Evolutionary conservation across 768 basidiomycete genomes (phyloP), one percentile per base, ranked within the genome.

Genomic region (Rhodocollybia butyracea): DNA sequence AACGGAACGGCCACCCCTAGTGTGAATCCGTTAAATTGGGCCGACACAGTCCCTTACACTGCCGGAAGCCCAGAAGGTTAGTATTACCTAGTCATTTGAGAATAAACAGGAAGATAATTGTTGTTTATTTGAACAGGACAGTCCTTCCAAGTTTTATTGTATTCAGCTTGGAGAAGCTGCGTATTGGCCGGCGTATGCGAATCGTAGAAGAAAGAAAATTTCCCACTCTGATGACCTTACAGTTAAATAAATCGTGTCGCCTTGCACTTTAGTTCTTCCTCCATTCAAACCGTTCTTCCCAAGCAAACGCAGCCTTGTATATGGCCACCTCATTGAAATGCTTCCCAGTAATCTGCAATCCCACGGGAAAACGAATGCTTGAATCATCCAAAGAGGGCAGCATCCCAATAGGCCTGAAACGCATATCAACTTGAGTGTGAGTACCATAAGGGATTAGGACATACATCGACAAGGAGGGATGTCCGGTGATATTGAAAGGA

Each of bases 131-230:
- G n/a, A n/a, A n/a, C n/a, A n/a, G n/a, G n/a, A 0, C 71, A 75
- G 51, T 64, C 63, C n/a, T 74, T 77, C 60, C 72, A 72, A 0
- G 70, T 74, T 0, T 59, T 75, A 46, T 65, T 75, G 63, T 77
- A 75, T 55, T 65, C 72, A 2, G 73, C 71, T 2, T 76, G 73
- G 73, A 71, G 75, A 54, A 74, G 75, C 58, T 76, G 74, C 55
- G 59, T 75, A 12, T 41, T 58, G 13, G 66, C 65, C 0, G 63
- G 62, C 3, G 11, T 45, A 12, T 58, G 46, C 39, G 5, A 36
- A 36, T 17, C 15, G n/a, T 17, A 40, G 39, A 6, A 40, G 39
- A n/a, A 40, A 10, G 39, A 40, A 17, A 40, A n/a, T n/a, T n/a
- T n/a, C n/a, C n/a, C n/a, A n/a, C n/a, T n/a, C n/a, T n/a, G n/a